Base-by-base conservation (phyloP, 805 yeast genomes). In the Ogataea degrootiae region DNA sequence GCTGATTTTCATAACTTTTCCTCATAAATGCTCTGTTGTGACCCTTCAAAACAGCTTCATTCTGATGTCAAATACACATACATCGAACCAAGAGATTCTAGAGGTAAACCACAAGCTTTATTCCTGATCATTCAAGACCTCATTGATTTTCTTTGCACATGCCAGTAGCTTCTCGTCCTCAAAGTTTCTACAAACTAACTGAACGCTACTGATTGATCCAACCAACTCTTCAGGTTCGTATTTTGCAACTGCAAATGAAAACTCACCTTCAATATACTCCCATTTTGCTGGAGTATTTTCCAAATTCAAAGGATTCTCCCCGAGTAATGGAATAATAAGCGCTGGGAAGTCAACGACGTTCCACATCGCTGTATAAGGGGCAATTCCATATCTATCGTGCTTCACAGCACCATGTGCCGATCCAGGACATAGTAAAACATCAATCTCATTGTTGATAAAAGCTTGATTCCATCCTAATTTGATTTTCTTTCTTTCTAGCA, bases 141-240 rank as follows among this genome's bases (percentile, higher is more conserved):
- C 7, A 23, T 43, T 41, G 11, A 46, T 41, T 6, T 15, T 36
- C 26, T 42, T 38, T 16, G 43, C 33, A 34, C 26, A 34, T 33
- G 44, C 48, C 11, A 53, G 37, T 23, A 51, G 40, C 57, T 80
- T 80, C 56, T 83, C 88, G 52, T 83, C 88, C 53, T 78, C 75
- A 31, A 72, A 69, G 46, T 78, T 70, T 49, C 72, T 69, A 21
- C 84, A 81, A 6, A 81, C 77, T 36, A 83, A 63, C 60, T 83
- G 87, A n/a, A 83, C 66, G n/a, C 80, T 78, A 8, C 77, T 80
- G 0, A 83, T 79, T 33, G 81, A 77, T 4, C 83, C 86, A 51
- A 76, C 70, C 60, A 73, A 68, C 53, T 75, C 76, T 42, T 64
- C 73, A 2, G 82, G 74, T 47, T 79, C 74, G 60, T 76, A 80